phyloP scores from a whole-genome alignment of 164 flowering plant genomes.

The Nelumbo lutea region DNA sequence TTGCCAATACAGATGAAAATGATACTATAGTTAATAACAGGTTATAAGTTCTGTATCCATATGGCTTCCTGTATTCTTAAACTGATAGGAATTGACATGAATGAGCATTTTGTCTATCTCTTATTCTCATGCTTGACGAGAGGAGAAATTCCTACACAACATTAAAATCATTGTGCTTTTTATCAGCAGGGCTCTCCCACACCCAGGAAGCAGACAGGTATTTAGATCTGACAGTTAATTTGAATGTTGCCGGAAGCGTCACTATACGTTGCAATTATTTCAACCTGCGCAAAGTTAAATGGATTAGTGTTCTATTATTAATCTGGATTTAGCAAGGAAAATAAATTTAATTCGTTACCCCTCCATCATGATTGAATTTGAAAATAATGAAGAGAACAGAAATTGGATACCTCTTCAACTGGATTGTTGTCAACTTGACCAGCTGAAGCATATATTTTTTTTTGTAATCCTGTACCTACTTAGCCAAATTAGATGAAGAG shows the following conservation, averaged over 20 bases:
- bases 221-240: slow-evolving; percentile 41
- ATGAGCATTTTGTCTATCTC: too few relatives aligned
- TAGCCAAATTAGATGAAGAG: slow-evolving; percentile 1
- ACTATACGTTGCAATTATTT: slow-evolving; percentile 61
- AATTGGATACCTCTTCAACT: slow-evolving; percentile 32
- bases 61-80: too few relatives aligned
- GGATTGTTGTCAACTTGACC: slow-evolving; percentile 9
- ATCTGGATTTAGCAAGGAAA: too few relatives aligned
- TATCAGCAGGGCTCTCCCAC: slow-evolving; percentile 52
- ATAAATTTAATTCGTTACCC: too few relatives aligned
- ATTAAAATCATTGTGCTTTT: slow-evolving; percentile 20
- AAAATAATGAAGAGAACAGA: not conserved
- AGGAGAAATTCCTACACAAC: slow-evolving; percentile 37
- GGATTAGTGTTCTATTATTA: not conserved
- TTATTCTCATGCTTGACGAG: not conserved
- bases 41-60: too few relatives aligned
- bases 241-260: slow-evolving; percentile 61
- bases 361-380: not conserved
- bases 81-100: too few relatives aligned
- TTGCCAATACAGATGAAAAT: too few relatives aligned
- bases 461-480: slow-evolving; percentile 27
- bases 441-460: slow-evolving; percentile 7
- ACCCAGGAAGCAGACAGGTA: slow-evolving; percentile 37
- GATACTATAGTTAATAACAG: too few relatives aligned
- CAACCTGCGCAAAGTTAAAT: slow-evolving; percentile 44